phyloP scores from a whole-genome alignment of 164 flowering plant genomes.

The Chimonanthus salicifolius region DNA sequence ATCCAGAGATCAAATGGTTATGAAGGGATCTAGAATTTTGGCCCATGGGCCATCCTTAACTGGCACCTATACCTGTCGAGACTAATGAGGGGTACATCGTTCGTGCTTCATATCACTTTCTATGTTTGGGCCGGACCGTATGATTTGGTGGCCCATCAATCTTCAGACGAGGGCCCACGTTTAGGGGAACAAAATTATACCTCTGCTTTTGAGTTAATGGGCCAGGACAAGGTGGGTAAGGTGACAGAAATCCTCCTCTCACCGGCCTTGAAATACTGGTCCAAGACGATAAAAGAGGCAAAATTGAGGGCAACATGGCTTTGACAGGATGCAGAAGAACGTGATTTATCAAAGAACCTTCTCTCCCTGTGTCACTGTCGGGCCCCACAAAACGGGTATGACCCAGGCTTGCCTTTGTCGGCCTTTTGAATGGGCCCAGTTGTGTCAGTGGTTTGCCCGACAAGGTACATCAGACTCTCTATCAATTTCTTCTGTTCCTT shows the following conservation, averaged over 20 bases:
- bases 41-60: too few species aligned
- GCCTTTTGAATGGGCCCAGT: neutral
- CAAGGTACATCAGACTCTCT: neutral
- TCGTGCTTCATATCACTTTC: too few species aligned
- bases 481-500: neutral
- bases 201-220: neutral
- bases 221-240: neutral
- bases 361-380: neutral
- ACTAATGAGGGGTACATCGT: too few species aligned
- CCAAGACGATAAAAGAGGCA: neutral
- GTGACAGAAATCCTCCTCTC: too few species aligned
- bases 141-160: too few species aligned
- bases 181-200: neutral
- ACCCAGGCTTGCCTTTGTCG: conserved; percentile 1
- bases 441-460: neutral
- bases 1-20: too few species aligned
- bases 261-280: neutral
- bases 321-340: neutral
- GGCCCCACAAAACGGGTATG: neutral
- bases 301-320: neutral
- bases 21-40: too few species aligned
- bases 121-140: too few species aligned
- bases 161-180: neutral
- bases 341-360: neutral
- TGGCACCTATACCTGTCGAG: too few species aligned